phyloP scores from a whole-genome alignment of 2,329 filamentous ascomycete species.

The Penicillium paneum region DNA sequence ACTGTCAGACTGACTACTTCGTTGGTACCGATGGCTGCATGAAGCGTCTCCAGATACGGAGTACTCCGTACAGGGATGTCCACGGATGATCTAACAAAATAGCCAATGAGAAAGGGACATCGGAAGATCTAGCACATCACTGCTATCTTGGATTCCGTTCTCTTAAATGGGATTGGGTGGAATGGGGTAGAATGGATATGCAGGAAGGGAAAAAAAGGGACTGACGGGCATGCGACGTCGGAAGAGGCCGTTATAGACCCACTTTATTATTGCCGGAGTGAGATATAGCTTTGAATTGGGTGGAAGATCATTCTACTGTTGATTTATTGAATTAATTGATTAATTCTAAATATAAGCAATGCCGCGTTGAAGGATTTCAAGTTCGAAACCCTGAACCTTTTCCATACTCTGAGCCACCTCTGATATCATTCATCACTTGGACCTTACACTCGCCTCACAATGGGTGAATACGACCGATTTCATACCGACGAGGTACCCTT shows the following conservation, averaged over 20 bases:
- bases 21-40: background rate
- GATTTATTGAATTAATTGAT: background rate
- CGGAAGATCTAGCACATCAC: background rate
- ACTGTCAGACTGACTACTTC: background rate
- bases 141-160: background rate
- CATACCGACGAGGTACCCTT: slow-evolving; percentile 31
- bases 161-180: background rate
- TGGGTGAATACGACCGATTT: slow-evolving; percentile 20
- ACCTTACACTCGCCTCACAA: background rate
- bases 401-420: background rate
- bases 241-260: slow-evolving; percentile 6
- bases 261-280: slow-evolving; percentile 11
- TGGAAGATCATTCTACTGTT: background rate
- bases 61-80: background rate
- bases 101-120: background rate
- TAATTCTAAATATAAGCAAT: background rate
- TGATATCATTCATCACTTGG: too few species aligned
- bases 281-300: background rate
- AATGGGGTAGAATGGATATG: background rate
- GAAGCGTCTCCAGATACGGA: background rate
- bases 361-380: background rate
- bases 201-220: background rate
- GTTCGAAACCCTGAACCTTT: background rate
- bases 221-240: background rate
- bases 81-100: background rate